A percentile compares a stretch with the other conserved stretches of the same genome.
Conservation (phyloP, 139 green algal genomes). For the Chlorella sp. region DNA sequence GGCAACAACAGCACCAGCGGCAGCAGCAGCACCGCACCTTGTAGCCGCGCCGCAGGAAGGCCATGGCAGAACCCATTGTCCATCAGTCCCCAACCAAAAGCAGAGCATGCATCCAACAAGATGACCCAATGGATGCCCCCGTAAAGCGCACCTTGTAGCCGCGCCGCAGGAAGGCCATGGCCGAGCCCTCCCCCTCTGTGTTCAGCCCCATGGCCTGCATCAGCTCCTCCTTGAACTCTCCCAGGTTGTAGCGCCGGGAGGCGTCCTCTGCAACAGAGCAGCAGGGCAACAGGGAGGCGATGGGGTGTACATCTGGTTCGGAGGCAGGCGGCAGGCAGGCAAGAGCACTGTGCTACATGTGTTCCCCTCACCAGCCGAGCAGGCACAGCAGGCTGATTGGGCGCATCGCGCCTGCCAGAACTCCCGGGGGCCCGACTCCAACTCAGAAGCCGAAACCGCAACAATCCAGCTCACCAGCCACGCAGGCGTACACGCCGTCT, state of each 20-base stretch:
- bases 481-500: not conserved
- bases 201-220: conserved; percentile 87
- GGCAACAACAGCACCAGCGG: too few relatives aligned
- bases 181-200: conserved; percentile 82
- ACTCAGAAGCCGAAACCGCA: too few relatives aligned
- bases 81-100: too few relatives aligned
- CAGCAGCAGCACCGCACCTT: conserved; percentile 57
- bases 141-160: conserved; percentile 82
- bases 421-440: too few relatives aligned
- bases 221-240: conserved; percentile 86
- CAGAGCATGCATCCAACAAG: too few relatives aligned
- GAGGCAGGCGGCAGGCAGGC: too few relatives aligned
- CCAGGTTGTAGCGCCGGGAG: conserved; percentile 79
- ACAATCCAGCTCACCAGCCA: not conserved
- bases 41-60: conserved; percentile 84
- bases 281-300: not conserved
- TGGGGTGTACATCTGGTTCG: too few relatives aligned
- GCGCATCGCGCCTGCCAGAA: too few relatives aligned
- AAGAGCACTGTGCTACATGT: too few relatives aligned
- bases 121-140: too few relatives aligned
- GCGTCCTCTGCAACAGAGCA: conserved; percentile 29
- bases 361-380: too few relatives aligned
- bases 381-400: too few relatives aligned
- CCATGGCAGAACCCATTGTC: conserved; percentile 76
- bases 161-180: conserved; percentile 79